Evolutionary conservation across 495 filamentous ascomycete genomes (phyloP).

Genomic region (Penicillium samsonianum): DNA sequence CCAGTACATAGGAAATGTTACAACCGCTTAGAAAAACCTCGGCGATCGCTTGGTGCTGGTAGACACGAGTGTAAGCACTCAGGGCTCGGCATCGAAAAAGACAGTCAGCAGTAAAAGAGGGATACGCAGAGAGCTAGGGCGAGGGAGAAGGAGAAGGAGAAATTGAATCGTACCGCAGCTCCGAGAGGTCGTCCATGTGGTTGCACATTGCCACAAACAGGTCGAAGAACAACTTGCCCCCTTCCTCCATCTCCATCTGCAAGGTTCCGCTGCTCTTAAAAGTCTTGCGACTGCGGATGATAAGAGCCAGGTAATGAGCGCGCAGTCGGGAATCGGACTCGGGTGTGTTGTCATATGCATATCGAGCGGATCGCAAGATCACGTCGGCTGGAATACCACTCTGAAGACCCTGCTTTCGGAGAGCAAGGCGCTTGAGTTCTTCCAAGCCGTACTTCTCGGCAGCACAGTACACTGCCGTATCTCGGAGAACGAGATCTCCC

Average conservation of each 20-base stretch:
- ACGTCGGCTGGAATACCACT: conserved; percentile 80
- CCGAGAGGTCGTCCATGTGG: conserved; percentile 87
- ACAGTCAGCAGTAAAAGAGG: conserved; percentile 22
- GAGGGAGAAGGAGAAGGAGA: conserved; percentile 7
- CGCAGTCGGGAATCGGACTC: conserved; percentile 86
- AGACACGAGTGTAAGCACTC: conserved; percentile 22
- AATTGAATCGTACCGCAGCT: conserved; percentile 43
- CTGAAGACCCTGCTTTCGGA: conserved; percentile 91
- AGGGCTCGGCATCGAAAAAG: conserved; percentile 2
- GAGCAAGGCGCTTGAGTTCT: conserved; percentile 81
- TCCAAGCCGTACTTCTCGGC: conserved; percentile 84
- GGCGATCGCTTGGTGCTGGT: conserved; percentile 41
- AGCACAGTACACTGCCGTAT: conserved; percentile 90
- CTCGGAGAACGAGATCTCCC: conserved; percentile 72
- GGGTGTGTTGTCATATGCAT: conserved; percentile 91
- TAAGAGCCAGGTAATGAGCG: conserved; percentile 91
- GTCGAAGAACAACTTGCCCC: conserved; percentile 92
- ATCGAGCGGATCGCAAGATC: conserved; percentile 86
- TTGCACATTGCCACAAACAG: conserved; percentile 97
- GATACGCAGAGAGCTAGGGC: not conserved
- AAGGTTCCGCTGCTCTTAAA: conserved; percentile 96
- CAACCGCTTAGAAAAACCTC: conserved; percentile 41
- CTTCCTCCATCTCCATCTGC: conserved; percentile 96
- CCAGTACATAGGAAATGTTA: conserved; percentile 20
- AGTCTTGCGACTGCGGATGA: conserved; percentile 88